A percentile compares a stretch with the other conserved stretches of the same genome.
Evolutionary conservation across 352 stramenopile species (phyloP).

Genomic region (Thalassiosira livingstoniorum): DNA sequence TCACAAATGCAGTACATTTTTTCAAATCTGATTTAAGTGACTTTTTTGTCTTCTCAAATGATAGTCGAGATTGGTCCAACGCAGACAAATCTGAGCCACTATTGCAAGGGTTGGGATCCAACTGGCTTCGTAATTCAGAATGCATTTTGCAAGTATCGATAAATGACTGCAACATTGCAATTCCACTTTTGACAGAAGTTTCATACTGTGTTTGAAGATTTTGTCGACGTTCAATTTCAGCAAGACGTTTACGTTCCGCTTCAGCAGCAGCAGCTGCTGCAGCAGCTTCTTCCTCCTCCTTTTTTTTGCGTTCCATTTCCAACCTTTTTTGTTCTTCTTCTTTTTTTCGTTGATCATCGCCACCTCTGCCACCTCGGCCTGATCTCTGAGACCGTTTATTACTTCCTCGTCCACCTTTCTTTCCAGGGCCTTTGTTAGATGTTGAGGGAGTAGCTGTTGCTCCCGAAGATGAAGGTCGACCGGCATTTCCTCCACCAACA

Average conservation of each 20-base stretch:
- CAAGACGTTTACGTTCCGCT: constrained; percentile 38
- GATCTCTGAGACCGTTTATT: background rate
- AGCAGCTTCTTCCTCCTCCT: constrained; percentile 24
- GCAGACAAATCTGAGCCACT: constrained; percentile 12
- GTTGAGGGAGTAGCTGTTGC: constrained; percentile 5
- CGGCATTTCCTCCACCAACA: background rate
- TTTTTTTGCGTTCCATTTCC: constrained; percentile 25
- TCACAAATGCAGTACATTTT: constrained; percentile 97
- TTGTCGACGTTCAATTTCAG: constrained; percentile 39
- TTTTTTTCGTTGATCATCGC: constrained; percentile 6
- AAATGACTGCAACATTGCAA: constrained; percentile 58
- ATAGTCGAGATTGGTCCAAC: constrained; percentile 72
- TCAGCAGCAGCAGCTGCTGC: constrained; percentile 18
- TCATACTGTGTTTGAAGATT: constrained; percentile 59
- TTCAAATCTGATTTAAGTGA: constrained; percentile 98
- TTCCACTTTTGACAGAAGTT: constrained; percentile 35
- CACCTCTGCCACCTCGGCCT: constrained; percentile 36
- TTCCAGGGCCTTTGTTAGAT: constrained; percentile 23
- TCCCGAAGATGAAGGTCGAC: background rate
- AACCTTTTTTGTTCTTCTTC: constrained; percentile 44
- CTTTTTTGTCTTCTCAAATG: constrained; percentile 89
- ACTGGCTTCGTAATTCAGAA: constrained; percentile 48
- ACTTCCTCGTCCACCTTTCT: constrained; percentile 24
- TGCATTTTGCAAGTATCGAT: constrained; percentile 26
- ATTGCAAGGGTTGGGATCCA: constrained; percentile 38